These are phyloP conservation scores for Anisogramma anomala DNA, from an alignment of 2,329 filamentous ascomycete genomes.

Conservation along the genomic window DNA sequence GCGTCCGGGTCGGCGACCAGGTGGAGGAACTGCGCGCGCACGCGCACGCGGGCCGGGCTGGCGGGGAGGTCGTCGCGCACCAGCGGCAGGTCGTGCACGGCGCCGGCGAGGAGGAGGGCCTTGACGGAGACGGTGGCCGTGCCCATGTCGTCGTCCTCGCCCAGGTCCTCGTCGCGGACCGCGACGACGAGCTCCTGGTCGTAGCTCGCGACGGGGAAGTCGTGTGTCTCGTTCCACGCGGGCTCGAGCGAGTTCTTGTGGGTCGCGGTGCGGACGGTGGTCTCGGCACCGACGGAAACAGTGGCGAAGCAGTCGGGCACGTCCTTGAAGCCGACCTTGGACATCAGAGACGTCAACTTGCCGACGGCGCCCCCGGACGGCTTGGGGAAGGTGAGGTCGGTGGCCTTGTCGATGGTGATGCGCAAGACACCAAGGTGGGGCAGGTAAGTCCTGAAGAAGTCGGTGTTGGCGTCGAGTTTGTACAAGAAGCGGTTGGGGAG, in stretches of 20 bases:
- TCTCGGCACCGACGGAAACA: slow-evolving; percentile 31
- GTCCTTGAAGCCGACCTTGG: slow-evolving; percentile 31
- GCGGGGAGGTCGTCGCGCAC: slow-evolving; percentile 25
- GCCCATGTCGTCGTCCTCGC: slow-evolving; percentile 33
- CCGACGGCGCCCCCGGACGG: slow-evolving; percentile 22
- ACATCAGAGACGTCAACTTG: slow-evolving; percentile 24
- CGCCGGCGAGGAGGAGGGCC: slow-evolving; percentile 30
- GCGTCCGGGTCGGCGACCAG: slow-evolving; percentile 25
- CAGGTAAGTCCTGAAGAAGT: slow-evolving; percentile 37
- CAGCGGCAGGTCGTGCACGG: slow-evolving; percentile 29
- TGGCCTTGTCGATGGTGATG: slow-evolving; percentile 31
- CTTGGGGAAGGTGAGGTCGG: slow-evolving; percentile 27
- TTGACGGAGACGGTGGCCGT: slow-evolving; percentile 29
- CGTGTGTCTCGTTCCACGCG: slow-evolving; percentile 35
- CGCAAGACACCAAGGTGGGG: slow-evolving; percentile 31
- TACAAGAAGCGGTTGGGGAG: slow-evolving; percentile 38
- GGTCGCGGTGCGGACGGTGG: slow-evolving; percentile 30
- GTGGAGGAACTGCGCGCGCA: slow-evolving; percentile 30
- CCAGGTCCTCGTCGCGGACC: slow-evolving; percentile 32
- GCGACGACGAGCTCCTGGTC: slow-evolving; percentile 31
- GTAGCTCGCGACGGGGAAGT: slow-evolving; percentile 34
- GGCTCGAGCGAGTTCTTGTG: slow-evolving; percentile 32
- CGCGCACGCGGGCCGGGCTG: slow-evolving; percentile 24
- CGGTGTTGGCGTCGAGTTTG: slow-evolving; percentile 33
- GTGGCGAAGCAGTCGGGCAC: slow-evolving; percentile 36